Evolutionary conservation across 768 basidiomycete genomes (phyloP), one percentile per base, ranked within the genome.

Genomic region (Mycena rosella): DNA sequence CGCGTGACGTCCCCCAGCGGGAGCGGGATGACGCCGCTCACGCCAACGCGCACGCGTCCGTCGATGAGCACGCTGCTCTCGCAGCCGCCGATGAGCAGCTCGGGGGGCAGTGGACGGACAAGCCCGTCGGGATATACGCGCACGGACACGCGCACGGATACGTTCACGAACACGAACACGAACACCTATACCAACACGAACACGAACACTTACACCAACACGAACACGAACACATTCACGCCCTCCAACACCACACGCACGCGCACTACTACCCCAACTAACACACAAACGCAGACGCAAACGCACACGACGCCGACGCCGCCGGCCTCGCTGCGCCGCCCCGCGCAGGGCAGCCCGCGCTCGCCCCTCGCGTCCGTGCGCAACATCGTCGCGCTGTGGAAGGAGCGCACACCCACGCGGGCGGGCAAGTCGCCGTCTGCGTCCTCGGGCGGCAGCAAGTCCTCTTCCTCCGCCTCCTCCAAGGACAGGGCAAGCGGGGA

Each of bases 381-480:
- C 34, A 94, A 94, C 69, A 88, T 94, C 42, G 90, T 95, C 9
- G 87, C 89, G 0, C 83, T 90, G 10, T 95, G 93, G 92, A 94
- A 93, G 75, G 91, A 93, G 67, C 86, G 91, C 22, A 90, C 91
- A 0, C 90, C 84, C 0, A 81, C 83, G 24, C 78, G 78, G 3
- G 73, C 78, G 18, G 79, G 73, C 0, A 79, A 82, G 40, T 80
- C 82, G 1, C 71, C 81, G 3, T 80, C 82, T 8, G 78, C 75
- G n/a, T 78, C 79, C 3, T 48, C 76, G 0, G 79, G 78, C 3
- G 73, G 77, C 32, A 24, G 29, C 48, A 38, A 38, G 24, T 51
- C 44, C 36, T 26, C 24, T 3, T 40, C 34, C 13, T 49, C 44
- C n/a, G 26, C 24, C 15, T 40, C 36, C 8, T 36, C 8, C 15